phyloP scores from a whole-genome alignment of 2,329 filamentous ascomycete genomes.

The Periconia macrospinosa region DNA sequence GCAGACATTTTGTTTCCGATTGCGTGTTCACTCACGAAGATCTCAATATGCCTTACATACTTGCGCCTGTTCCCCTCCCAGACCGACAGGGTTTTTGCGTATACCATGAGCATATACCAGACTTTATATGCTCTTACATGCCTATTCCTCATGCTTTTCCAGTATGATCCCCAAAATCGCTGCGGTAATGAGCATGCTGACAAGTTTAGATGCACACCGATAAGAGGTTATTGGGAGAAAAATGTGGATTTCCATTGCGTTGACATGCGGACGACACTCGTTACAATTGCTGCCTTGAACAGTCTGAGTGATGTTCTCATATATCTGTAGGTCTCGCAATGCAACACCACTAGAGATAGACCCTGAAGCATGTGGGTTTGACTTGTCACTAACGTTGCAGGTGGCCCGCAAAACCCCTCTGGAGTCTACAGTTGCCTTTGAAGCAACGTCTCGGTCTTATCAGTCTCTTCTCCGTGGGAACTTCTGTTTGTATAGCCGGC shows the following conservation, averaged over 20 bases:
- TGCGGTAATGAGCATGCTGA: background rate
- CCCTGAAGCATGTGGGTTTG: background rate
- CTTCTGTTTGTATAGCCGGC: conserved; percentile 30
- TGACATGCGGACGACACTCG: conserved; percentile 22
- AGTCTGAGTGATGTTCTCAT: conserved; percentile 33
- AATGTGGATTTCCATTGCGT: conserved; percentile 25
- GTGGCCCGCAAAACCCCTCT: conserved; percentile 31
- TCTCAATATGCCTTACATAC: conserved; percentile 33
- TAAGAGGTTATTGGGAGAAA: conserved; percentile 24
- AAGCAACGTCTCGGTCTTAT: conserved; percentile 32
- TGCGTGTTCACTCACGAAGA: conserved; percentile 27
- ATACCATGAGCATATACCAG: conserved; percentile 18
- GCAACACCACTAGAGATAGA: background rate
- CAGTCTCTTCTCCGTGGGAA: conserved; percentile 27
- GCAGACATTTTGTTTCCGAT: conserved; percentile 27
- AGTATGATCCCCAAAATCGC: conserved; percentile 11
- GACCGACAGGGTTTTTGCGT: conserved; percentile 24
- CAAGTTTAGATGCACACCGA: conserved; percentile 18
- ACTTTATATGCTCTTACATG: conserved; percentile 21
- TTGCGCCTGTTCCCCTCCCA: conserved; percentile 28
- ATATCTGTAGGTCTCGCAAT: conserved; percentile 21
- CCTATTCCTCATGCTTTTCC: conserved; percentile 25
- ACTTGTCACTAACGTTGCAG: background rate
- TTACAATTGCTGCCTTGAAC: conserved; percentile 32
- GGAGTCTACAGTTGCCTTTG: conserved; percentile 27